phyloP scores from a whole-genome alignment of 352 stramenopile species.

The Phytophthora palmivora region DNA sequence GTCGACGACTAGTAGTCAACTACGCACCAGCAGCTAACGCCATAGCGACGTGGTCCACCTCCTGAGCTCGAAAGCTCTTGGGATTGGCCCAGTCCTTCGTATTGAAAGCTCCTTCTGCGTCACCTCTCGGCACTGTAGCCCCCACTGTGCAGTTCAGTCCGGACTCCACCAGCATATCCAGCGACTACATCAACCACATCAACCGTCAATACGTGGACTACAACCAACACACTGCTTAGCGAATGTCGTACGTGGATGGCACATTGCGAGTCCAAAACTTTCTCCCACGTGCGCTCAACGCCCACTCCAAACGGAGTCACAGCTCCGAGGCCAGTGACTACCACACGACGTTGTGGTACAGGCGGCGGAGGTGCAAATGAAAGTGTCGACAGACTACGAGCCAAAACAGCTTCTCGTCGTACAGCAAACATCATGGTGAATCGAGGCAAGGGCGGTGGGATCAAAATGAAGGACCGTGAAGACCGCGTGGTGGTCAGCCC shows the following conservation, averaged over 20 bases:
- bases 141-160: constrained; percentile 71
- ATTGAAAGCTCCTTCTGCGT: constrained; percentile 53
- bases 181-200: constrained; percentile 33
- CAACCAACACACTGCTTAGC: too few species aligned
- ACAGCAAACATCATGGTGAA: constrained; percentile 13
- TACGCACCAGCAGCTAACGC: constrained; percentile 71
- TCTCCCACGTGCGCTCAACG: constrained; percentile 76
- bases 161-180: constrained; percentile 56
- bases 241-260: constrained; percentile 59
- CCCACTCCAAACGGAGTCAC: constrained; percentile 90
- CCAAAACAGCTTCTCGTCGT: constrained; percentile 9
- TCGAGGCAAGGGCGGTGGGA: not conserved
- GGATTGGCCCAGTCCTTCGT: constrained; percentile 67
- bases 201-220: too few species aligned
- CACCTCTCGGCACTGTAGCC: constrained; percentile 65
- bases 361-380: constrained; percentile 63
- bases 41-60: constrained; percentile 84
- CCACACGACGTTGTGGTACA: constrained; percentile 74
- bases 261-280: constrained; percentile 72
- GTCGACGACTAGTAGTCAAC: not conserved
- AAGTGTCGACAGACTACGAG: constrained; percentile 60
- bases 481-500: constrained; percentile 16
- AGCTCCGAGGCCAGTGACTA: constrained; percentile 91
- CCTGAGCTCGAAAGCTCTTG: constrained; percentile 67
- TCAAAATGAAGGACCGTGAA: constrained; percentile 4